phyloP scores from a whole-genome alignment of 192 early-diverging fungal species.

The Backusella morwellensis region DNA sequence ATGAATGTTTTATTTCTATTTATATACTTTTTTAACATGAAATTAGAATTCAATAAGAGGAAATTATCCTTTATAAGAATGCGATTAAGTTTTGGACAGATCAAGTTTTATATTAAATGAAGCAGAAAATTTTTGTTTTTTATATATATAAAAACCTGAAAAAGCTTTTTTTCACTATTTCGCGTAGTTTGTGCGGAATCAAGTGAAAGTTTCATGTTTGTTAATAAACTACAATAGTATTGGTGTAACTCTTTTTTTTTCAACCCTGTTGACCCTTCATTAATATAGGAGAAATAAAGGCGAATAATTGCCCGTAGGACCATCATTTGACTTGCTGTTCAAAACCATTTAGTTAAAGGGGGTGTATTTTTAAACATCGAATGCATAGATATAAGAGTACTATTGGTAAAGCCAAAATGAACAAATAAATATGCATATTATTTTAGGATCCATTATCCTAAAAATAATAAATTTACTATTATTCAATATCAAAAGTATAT shows the following conservation, averaged over 20 bases:
- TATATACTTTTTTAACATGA: background rate
- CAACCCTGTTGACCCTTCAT: background rate
- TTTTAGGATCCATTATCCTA: background rate
- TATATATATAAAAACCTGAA: background rate
- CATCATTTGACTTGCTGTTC: background rate
- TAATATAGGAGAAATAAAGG: background rate
- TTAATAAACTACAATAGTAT: background rate
- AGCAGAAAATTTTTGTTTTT: background rate
- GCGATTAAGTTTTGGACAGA: background rate
- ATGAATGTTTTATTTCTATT: background rate
- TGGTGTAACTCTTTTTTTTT: background rate
- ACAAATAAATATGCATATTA: background rate
- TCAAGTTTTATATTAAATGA: background rate
- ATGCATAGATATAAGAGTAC: background rate
- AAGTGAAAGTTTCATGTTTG: background rate
- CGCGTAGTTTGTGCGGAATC: background rate
- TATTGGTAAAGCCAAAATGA: background rate
- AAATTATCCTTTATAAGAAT: constrained; percentile 1
- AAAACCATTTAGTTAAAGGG: background rate
- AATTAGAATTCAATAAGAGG: background rate
- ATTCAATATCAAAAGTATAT: background rate
- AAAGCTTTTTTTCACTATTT: background rate
- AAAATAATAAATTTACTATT: background rate
- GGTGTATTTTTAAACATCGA: background rate
- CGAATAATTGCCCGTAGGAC: background rate